Conservation (phyloP, 2,329 filamentous ascomycete species). For the Colletotrichum tanaceti region DNA sequence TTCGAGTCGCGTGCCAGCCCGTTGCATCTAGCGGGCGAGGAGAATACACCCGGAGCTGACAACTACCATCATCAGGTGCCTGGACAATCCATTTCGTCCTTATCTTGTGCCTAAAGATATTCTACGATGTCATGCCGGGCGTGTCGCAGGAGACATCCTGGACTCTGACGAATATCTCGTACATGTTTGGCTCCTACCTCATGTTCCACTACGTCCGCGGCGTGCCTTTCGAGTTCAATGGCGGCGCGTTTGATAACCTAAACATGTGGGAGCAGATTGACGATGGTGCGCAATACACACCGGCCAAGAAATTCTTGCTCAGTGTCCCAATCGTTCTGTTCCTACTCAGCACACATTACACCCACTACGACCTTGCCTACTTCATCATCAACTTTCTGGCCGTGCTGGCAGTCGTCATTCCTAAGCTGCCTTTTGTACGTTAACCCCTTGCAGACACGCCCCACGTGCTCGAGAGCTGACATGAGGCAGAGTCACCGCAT, state of each 20-base stretch:
- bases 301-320: constrained; percentile 97
- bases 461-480: constrained; percentile 44
- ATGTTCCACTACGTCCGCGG: constrained; percentile 99
- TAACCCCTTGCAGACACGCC: constrained; percentile 1
- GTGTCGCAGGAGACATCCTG: constrained; percentile 98
- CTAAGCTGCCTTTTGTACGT: constrained; percentile 94
- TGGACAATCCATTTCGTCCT: constrained; percentile 98
- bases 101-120: constrained; percentile 90
- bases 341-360: constrained; percentile 97
- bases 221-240: constrained; percentile 98
- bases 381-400: constrained; percentile 98
- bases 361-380: constrained; percentile 96
- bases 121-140: constrained; percentile 96
- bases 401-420: constrained; percentile 91
- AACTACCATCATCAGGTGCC: constrained; percentile 71
- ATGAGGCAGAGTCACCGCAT: constrained; percentile 77
- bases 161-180: constrained; percentile 98
- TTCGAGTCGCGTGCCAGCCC: constrained; percentile 16
- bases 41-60: constrained; percentile 16
- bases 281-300: constrained; percentile 98
- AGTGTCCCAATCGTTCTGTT: constrained; percentile 95
- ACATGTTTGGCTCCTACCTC: constrained; percentile 98
- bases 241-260: constrained; percentile 97
- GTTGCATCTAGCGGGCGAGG: not conserved
- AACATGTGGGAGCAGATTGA: constrained; percentile 99